These are phyloP conservation scores for Eragrostis curvula DNA, from an alignment of 176 grass and related monocot species.

Conservation along the genomic window DNA sequence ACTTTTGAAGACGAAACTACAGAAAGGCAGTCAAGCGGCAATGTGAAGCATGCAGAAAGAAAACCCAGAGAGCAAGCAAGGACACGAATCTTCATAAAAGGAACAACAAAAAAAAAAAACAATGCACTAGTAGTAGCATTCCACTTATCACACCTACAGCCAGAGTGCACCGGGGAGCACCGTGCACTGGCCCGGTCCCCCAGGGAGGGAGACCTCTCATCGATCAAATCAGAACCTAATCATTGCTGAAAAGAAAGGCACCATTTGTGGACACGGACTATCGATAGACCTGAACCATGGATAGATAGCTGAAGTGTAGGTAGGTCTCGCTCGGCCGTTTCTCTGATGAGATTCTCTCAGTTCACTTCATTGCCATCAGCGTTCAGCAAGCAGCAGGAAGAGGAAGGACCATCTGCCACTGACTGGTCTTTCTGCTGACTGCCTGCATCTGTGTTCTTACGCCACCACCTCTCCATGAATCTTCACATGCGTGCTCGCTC, in stretches of 20 bases:
- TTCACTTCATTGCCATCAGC: not conserved
- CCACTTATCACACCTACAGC: too few relatives aligned
- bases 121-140: too few relatives aligned
- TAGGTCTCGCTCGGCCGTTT: too few relatives aligned
- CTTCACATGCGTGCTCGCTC: not conserved
- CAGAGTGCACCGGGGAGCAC: too few relatives aligned
- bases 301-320: not conserved
- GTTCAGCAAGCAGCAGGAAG: not conserved
- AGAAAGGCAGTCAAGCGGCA: not conserved
- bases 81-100: not conserved
- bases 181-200: not conserved
- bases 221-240: slow-evolving; percentile 56
- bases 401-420: not conserved
- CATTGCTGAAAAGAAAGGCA: slow-evolving; percentile 48
- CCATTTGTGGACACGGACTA: not conserved
- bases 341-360: not conserved
- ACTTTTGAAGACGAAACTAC: not conserved
- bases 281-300: not conserved
- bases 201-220: not conserved
- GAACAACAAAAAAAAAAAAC: not conserved
- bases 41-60: not conserved
- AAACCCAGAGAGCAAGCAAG: not conserved
- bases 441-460: not conserved
- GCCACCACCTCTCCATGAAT: too few relatives aligned
- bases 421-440: not conserved